Evolutionary conservation across 768 basidiomycete genomes (phyloP), one percentile per base, ranked within the genome.

Genomic region (Leccinum subtestaceum): DNA sequence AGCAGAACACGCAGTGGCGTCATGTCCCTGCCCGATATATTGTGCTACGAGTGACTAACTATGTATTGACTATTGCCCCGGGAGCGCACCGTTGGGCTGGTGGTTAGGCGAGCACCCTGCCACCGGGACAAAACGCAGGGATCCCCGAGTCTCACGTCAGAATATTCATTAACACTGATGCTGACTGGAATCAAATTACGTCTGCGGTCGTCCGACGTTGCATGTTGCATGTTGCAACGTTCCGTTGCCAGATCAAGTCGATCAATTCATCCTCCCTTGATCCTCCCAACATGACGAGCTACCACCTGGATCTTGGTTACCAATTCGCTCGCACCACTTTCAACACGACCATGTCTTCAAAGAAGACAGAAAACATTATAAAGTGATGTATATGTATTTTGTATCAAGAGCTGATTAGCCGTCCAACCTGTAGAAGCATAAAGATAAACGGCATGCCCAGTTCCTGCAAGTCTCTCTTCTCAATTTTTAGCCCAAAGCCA

Each of bases 321-420:
- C 21, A 23, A 17, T 40, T 52, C 31, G 55, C 49, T 52, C 31
- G 55, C 47, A 54, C 48, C 29, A 12, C 40, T 57, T 53, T 15
- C 3, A 49, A 29, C 9, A 50, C 9, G 21, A 47, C 46, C 12
- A 47, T 19, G 27, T n/a, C 9, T 11, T 34, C 17, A 13, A 31
- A 23, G 52, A 49, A 23, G 45, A 25, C 10, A 25, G 15, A 43
- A 43, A 43, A n/a, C 17, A 40, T 10, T 43, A n/a, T 0, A n/a
- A n/a, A 43, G n/a, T n/a, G n/a, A 40, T 32, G 32, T 34, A 34
- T 34, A 43, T 15, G 29, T 29, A 51, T 21, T 38, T 57, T 71
- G 82, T 87, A 74, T 72, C 84, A 80, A 76, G 76, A 79, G 75
- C 86, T 87, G 87, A 89, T 89, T 88, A 83, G 79, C 85, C 87